phyloP scores from a whole-genome alignment of 257 asterid species.

The Nicotiana tabacum region DNA sequence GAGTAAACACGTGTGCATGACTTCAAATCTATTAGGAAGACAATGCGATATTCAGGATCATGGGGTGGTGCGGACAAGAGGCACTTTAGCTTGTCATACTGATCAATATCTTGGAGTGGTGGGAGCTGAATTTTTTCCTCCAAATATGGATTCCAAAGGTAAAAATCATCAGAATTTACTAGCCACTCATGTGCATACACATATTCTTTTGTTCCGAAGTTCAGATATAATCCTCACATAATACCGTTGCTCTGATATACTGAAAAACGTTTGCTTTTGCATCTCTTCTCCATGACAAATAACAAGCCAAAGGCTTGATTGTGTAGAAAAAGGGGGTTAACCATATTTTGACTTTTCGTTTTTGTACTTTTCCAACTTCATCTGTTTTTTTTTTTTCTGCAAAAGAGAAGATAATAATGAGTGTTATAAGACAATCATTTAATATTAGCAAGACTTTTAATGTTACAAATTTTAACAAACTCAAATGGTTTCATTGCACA shows the following conservation, averaged over 20 bases:
- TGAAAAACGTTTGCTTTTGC: background rate
- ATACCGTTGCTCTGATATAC: background rate
- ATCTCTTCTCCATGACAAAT: background rate
- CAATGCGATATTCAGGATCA: background rate
- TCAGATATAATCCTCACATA: background rate
- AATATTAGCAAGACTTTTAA: too few relatives aligned
- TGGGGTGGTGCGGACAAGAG: conserved; percentile 1
- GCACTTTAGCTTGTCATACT: background rate
- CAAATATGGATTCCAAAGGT: background rate
- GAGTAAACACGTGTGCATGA: too few relatives aligned
- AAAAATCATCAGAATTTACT: background rate
- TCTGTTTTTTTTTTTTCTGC: too few relatives aligned
- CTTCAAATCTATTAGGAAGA: background rate
- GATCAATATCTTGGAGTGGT: background rate
- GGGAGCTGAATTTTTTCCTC: background rate
- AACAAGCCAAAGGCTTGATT: background rate
- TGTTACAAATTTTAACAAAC: too few relatives aligned
- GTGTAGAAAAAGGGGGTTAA: background rate
- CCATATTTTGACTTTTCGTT: too few relatives aligned
- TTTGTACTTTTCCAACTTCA: too few relatives aligned
- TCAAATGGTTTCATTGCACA: too few relatives aligned
- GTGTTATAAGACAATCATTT: too few relatives aligned
- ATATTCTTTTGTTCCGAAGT: background rate
- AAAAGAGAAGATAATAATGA: too few relatives aligned
- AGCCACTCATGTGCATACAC: background rate